These are phyloP conservation scores for Tuber umbilicatum DNA, from an alignment of 495 filamentous ascomycete genomes.

Conservation along the genomic window DNA sequence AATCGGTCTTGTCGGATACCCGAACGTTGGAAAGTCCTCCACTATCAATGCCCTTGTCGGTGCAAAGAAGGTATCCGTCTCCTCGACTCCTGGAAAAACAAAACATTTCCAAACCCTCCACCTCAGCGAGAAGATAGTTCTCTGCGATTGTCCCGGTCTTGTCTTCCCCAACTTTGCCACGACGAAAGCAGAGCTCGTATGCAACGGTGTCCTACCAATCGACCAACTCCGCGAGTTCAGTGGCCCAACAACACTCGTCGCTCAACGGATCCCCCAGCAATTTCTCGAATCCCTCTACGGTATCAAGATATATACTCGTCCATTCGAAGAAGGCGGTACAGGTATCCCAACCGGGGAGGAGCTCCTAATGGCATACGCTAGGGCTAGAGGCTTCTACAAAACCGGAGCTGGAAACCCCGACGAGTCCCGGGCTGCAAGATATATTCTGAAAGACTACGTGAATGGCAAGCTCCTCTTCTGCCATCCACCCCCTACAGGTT, in stretches of 20 bases:
- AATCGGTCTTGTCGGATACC: constrained; percentile 95
- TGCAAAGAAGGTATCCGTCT: constrained; percentile 97
- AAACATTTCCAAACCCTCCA: constrained; percentile 99
- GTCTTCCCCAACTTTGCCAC: constrained; percentile 98
- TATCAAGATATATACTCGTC: constrained; percentile 73
- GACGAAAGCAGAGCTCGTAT: constrained; percentile 93
- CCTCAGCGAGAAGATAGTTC: constrained; percentile 74
- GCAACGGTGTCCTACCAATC: constrained; percentile 91
- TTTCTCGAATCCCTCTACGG: constrained; percentile 92
- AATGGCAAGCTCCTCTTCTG: constrained; percentile 90
- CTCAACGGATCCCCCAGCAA: constrained; percentile 77
- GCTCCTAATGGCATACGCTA: constrained; percentile 76
- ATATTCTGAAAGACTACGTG: constrained; percentile 94
- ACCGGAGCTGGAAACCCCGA: constrained; percentile 84
- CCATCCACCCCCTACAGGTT: constrained; percentile 71
- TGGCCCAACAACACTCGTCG: constrained; percentile 78
- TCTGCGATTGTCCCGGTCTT: constrained; percentile 97
- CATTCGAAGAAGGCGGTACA: constrained; percentile 87
- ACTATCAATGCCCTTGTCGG: constrained; percentile 98
- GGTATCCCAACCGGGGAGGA: constrained; percentile 84
- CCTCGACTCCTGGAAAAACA: constrained; percentile 94
- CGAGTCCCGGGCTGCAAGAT: constrained; percentile 82
- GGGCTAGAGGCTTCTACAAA: constrained; percentile 80
- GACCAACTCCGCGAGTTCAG: constrained; percentile 95
- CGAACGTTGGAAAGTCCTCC: constrained; percentile 97